Evolutionary conservation across 2,329 filamentous ascomycete species (phyloP), one percentile per base, ranked within the genome.

Genomic region (Colletotrichum brevisporum): DNA sequence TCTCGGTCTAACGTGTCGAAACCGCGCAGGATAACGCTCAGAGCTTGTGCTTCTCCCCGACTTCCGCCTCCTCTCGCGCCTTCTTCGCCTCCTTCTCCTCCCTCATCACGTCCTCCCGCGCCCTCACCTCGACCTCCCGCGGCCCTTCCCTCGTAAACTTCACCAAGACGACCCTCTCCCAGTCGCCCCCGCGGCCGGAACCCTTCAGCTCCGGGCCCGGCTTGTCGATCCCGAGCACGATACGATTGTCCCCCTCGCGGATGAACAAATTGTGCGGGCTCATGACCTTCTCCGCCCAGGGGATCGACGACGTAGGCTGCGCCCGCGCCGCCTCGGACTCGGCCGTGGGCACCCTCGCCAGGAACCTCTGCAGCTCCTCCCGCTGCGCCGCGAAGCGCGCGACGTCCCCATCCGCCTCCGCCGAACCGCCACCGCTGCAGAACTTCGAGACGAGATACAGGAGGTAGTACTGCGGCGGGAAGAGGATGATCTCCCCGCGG

Each of bases 381-480:
- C 90, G 79, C 75, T 92, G 87, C 1, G 73, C 72, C 43, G 75
- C 82, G 76, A 76, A 90, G 72, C 84, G 5, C 79, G 77, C 36
- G 65, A 53, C 54, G 75, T 24, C 21, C 21, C 21, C 72, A 65
- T 74, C 69, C 0, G 73, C 70, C 0, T 75, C 78, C 0, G 77
- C 75, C 1, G 75, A 50, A 8, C n/a, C 74, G 16, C n/a, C 74
- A 5, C 82, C 79, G 4, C 76, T 77, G 16, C 92, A 80, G 73
- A 90, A 88, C 2, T 80, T 81, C 0, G 86, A 78, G 2, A 93
- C 79, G 0, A 92, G 80, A 41, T 85, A 81, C 12, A 94, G 84
- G 4, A 96, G 86, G 79, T 92, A 94, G 76, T 91, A 92, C 76
- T 98, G 96, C 0, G 96, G 96, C 4, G 96, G 96, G 76, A 97